Percentiles rank a stretch among this genome's conserved stretches.
Evolutionary conservation across 768 basidiomycete genomes (phyloP).

Genomic region (Pulveroboletus sp.): DNA sequence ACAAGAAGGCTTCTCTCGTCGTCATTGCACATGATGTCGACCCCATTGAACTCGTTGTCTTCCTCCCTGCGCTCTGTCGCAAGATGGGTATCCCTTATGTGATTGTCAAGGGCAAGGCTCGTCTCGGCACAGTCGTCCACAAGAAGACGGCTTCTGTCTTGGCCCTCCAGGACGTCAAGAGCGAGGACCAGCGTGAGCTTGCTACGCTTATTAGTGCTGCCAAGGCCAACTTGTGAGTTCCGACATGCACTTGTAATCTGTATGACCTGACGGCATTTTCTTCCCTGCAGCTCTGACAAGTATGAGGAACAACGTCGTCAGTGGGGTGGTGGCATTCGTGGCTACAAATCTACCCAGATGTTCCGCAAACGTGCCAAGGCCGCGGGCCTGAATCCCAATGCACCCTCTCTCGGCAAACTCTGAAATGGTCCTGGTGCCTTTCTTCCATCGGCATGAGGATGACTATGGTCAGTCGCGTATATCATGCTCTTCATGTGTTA

Average conservation of each 20-base stretch:
- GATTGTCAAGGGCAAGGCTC: conserved; percentile 97
- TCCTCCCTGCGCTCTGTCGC: conserved; percentile 95
- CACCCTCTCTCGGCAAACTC: conserved; percentile 59
- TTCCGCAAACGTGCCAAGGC: conserved; percentile 93
- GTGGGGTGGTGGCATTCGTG: conserved; percentile 96
- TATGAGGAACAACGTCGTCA: conserved; percentile 86
- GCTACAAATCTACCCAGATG: conserved; percentile 92
- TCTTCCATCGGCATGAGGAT: background rate
- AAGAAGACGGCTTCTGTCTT: conserved; percentile 96
- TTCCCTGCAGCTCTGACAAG: conserved; percentile 66
- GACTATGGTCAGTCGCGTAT: conserved; percentile 7
- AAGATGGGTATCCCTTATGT: conserved; percentile 99
- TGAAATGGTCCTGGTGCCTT: conserved; percentile 29
- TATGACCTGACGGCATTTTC: conserved; percentile 2
- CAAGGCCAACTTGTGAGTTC: conserved; percentile 93
- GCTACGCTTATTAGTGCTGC: conserved; percentile 88
- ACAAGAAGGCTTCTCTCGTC: conserved; percentile 95
- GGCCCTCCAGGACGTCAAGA: conserved; percentile 88
- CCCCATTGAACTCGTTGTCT: conserved; percentile 98
- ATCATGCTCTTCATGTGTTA: conserved; percentile 15
- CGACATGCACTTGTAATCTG: background rate
- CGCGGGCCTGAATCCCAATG: conserved; percentile 60
- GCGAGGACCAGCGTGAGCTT: conserved; percentile 91
- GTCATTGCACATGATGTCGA: conserved; percentile 98
- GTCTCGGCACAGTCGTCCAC: conserved; percentile 96